Evolutionary conservation across 139 green algal species (phyloP), one percentile per base, ranked within the genome.

Genomic region (Edaphochlamys debaryana): DNA sequence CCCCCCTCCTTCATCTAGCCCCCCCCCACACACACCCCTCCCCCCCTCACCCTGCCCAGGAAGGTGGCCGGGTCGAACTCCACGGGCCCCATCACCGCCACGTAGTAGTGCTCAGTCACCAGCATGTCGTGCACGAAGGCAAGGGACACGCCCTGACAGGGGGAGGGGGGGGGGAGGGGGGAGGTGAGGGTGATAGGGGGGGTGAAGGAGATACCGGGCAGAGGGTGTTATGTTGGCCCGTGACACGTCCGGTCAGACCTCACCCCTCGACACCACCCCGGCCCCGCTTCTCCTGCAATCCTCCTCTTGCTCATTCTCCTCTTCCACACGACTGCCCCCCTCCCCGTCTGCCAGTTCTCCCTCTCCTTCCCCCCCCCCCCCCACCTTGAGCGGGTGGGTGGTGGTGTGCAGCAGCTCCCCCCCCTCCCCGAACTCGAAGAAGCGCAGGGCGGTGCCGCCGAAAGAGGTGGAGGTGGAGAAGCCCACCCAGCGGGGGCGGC

Each of bases 61-160:
- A 85, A 73, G n/a, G 52, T 80, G 60, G 15, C 27, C 11, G 42
- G 13, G 70, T 67, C 42, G 34, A 93, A 89, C 60, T 86, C 60
- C 36, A 92, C n/a, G 32, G 88, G 87, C 30, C 88, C 85, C 52
- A 90, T 62, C 4, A 91, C 27, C 4, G 89, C 41, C 2, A 91
- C 72, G 63, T 94, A 94, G 81, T 91, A 94, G 76, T 92, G 86
- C 41, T 89, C 71, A 8, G 85, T 92, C 15, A 91, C 87, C 52
- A 85, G 77, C 40, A 94, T 90, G 83, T 94, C 90, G 69, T 94
- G 90, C 3, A 92, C 70, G 42, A 92, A 87, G 1, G 83, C 81
- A 48, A 93, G 76, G 48, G 67, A 72, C 22, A 79, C 37, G 67
- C 69, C 80, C 67, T 81, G 56, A 3, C n/a, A 58, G 52, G 41